Percentiles rank a stretch among this genome's conserved stretches.
phyloP scores from a whole-genome alignment of 331 rosid species.

The Phaseolus coccineus region DNA sequence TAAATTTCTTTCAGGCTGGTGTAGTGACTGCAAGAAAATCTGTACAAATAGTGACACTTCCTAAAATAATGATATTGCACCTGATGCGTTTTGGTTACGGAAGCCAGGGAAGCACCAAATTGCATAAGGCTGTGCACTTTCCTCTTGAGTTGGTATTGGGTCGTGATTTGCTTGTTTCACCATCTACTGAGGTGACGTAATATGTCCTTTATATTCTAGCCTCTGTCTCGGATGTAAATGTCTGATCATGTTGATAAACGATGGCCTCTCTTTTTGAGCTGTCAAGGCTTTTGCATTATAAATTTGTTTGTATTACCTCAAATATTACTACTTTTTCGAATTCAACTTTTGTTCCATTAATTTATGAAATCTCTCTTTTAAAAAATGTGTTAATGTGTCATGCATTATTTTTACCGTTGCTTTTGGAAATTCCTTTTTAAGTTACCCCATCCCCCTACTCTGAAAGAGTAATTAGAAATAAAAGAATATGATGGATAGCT shows the following conservation, averaged over 20 bases:
- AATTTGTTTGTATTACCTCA: constrained; percentile 1
- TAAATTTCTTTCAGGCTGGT: constrained; percentile 65
- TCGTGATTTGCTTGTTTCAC: constrained; percentile 78
- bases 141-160: constrained; percentile 80
- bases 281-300: background rate
- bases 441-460: background rate
- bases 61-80: constrained; percentile 93
- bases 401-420: background rate
- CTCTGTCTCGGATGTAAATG: constrained; percentile 4
- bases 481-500: background rate
- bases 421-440: background rate
- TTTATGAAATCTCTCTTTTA: background rate
- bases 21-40: constrained; percentile 84
- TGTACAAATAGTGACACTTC: constrained; percentile 71
- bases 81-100: constrained; percentile 94
- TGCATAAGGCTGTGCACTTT: constrained; percentile 85
- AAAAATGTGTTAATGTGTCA: background rate
- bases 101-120: constrained; percentile 94
- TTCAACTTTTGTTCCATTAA: background rate
- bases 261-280: background rate
- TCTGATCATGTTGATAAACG: constrained; percentile 22
- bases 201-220: background rate
- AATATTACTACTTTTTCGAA: background rate
- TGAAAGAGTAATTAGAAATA: background rate
- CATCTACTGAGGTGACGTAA: constrained; percentile 67